phyloP scores from a whole-genome alignment of 192 early-diverging fungal species.

The Coemansia interrupta region DNA sequence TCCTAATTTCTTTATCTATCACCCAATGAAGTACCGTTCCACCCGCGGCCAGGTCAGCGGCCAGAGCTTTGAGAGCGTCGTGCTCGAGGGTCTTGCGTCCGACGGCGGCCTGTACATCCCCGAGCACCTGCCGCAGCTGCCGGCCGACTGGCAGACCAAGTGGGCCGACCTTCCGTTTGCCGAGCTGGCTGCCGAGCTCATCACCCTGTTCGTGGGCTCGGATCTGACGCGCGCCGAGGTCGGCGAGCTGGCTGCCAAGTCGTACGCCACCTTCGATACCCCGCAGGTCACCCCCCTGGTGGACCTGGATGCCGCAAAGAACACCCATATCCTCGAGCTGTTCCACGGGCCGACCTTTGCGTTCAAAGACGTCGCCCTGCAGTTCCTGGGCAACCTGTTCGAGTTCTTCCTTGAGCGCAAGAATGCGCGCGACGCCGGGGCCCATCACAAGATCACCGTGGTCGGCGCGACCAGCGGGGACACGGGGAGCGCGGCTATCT shows the following conservation, averaged over 20 bases:
- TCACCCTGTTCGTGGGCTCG: conserved; percentile 77
- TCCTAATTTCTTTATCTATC: too few relatives aligned
- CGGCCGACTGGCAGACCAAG: conserved; percentile 63
- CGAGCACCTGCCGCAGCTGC: conserved; percentile 69
- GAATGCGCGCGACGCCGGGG: conserved; percentile 32
- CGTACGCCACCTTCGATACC: conserved; percentile 76
- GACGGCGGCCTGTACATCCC: conserved; percentile 97
- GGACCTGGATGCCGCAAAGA: conserved; percentile 11
- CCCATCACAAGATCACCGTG: conserved; percentile 69
- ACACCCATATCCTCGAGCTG: conserved; percentile 71
- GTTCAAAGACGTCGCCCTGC: conserved; percentile 97
- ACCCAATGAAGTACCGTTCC: conserved; percentile 78
- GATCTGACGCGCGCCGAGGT: conserved; percentile 80
- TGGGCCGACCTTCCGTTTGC: conserved; percentile 76
- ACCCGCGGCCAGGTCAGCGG: conserved; percentile 73
- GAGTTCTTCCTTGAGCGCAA: conserved; percentile 90
- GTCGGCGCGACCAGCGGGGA: conserved; percentile 96
- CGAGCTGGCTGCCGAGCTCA: conserved; percentile 78
- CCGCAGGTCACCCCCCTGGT: conserved; percentile 78
- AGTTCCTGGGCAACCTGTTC: conserved; percentile 95
- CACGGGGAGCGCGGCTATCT: conserved; percentile 97
- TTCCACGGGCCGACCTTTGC: conserved; percentile 98
- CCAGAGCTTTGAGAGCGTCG: conserved; percentile 85
- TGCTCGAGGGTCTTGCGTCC: conserved; percentile 83
- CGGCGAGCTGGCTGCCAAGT: conserved; percentile 60